Conservation (phyloP, 352 stramenopile species). For the Pythium angustatum region DNA sequence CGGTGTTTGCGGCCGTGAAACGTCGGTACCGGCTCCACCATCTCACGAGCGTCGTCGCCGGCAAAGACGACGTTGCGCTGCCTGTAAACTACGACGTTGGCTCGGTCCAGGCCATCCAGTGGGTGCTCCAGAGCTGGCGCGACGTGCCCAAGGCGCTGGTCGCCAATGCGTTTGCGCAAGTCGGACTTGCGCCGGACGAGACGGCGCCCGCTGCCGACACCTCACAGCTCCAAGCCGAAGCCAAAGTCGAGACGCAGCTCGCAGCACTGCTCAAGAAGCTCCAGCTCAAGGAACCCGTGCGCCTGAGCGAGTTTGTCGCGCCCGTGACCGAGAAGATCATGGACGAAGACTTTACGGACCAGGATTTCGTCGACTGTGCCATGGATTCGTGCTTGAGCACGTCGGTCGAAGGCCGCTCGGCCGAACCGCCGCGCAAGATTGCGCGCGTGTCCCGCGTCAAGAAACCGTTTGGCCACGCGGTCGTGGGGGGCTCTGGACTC, state of each 20-base stretch:
- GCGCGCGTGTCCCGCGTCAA: constrained; percentile 21
- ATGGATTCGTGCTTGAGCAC: constrained; percentile 46
- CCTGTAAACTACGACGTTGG: constrained; percentile 45
- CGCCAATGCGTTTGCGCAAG: constrained; percentile 43
- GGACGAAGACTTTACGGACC: constrained; percentile 60
- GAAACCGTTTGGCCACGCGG: constrained; percentile 7
- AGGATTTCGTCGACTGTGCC: constrained; percentile 69
- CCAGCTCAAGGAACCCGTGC: constrained; percentile 45
- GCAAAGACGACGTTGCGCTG: constrained; percentile 5
- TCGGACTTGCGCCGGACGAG: constrained; percentile 35
- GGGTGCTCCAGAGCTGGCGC: constrained; percentile 54
- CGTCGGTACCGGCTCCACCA: constrained; percentile 56
- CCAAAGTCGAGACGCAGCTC: constrained; percentile 60
- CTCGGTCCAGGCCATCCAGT: constrained; percentile 56
- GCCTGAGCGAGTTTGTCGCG: constrained; percentile 55
- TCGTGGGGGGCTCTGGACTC: neutral
- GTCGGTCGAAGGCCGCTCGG: constrained; percentile 34
- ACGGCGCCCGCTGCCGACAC: constrained; percentile 8
- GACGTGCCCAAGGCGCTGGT: constrained; percentile 55
- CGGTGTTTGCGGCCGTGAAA: constrained; percentile 52
- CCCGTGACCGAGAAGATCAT: constrained; percentile 44
- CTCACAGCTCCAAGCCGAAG: constrained; percentile 30
- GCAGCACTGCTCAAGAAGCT: constrained; percentile 48
- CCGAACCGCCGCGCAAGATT: constrained; percentile 33
- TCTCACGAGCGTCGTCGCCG: constrained; percentile 48